Percentiles rank a stretch among this genome's conserved stretches.
Evolutionary conservation across 805 yeast species (phyloP).

Genomic region (Myxozyma melibiosi): DNA sequence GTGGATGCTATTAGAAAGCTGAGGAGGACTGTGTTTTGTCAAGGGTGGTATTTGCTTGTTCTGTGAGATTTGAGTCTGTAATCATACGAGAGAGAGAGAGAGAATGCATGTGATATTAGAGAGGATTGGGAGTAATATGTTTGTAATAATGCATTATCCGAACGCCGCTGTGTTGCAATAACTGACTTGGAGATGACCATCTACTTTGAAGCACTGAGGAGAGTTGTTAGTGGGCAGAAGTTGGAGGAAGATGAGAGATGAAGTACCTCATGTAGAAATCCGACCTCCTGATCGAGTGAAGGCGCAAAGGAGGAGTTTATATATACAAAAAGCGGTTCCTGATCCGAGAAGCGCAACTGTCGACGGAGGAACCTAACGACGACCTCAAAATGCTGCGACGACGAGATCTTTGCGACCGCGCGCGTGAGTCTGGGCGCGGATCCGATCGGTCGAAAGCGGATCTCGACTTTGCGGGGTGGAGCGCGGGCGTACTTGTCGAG

Average conservation of each 20-base stretch:
- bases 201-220: slow-evolving; percentile 34
- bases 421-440: slow-evolving; percentile 54
- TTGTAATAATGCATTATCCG: slow-evolving; percentile 34
- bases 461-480: slow-evolving; percentile 42
- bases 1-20: background rate
- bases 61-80: too few relatives aligned
- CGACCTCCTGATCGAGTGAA: slow-evolving; percentile 43
- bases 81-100: too few relatives aligned
- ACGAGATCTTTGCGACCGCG: slow-evolving; percentile 49
- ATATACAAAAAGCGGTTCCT: slow-evolving; percentile 45
- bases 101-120: too few relatives aligned
- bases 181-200: slow-evolving; percentile 39
- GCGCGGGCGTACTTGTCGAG: slow-evolving; percentile 37
- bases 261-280: slow-evolving; percentile 37
- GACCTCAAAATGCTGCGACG: slow-evolving; percentile 51
- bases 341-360: slow-evolving; percentile 40
- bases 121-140: too few relatives aligned
- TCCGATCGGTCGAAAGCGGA: slow-evolving; percentile 58
- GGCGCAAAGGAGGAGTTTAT: slow-evolving; percentile 48
- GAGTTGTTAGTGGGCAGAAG: background rate
- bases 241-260: background rate
- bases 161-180: slow-evolving; percentile 44
- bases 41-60: background rate
- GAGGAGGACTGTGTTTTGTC: slow-evolving; percentile 1
- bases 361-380: slow-evolving; percentile 49